Conservation (phyloP, 2,329 filamentous ascomycete species). For the Colletotrichum nymphaeae region DNA sequence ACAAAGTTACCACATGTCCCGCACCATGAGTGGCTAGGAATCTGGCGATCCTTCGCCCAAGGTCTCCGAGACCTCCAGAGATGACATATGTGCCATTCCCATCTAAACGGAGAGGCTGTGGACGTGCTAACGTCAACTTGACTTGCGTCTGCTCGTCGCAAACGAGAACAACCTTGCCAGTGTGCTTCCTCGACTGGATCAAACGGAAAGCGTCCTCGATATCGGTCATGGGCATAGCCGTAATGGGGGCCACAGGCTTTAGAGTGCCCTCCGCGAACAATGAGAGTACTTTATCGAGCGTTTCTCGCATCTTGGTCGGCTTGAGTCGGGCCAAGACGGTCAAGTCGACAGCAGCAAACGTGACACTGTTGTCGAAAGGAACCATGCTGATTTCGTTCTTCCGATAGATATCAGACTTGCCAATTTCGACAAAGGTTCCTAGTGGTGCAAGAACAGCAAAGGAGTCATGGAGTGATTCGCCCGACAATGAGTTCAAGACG, state of each 20-base stretch:
- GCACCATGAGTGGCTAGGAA: conserved; percentile 45
- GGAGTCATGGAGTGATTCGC: conserved; percentile 53
- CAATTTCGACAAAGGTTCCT: conserved; percentile 59
- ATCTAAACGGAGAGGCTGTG: conserved; percentile 24
- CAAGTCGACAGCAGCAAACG: conserved; percentile 58
- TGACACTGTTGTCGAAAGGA: conserved; percentile 56
- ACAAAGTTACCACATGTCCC: conserved; percentile 43
- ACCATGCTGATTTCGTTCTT: conserved; percentile 59
- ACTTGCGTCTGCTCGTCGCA: conserved; percentile 41
- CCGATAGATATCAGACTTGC: conserved; percentile 49
- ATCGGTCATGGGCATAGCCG: conserved; percentile 47
- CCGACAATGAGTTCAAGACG: conserved; percentile 53
- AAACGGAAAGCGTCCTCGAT: conserved; percentile 43
- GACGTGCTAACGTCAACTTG: conserved; percentile 33
- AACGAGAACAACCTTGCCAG: conserved; percentile 51
- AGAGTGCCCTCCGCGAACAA: conserved; percentile 37
- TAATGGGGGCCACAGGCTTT: conserved; percentile 48
- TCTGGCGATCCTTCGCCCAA: conserved; percentile 41
- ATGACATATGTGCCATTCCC: conserved; percentile 44
- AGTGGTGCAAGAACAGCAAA: conserved; percentile 56
- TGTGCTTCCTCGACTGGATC: conserved; percentile 43
- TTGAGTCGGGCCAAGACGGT: conserved; percentile 28
- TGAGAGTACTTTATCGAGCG: conserved; percentile 36
- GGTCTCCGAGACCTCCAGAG: conserved; percentile 47
- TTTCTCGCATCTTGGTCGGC: conserved; percentile 33